These are phyloP conservation scores for Backusella westeae DNA, from an alignment of 192 early-diverging fungal genomes.

Conservation along the genomic window DNA sequence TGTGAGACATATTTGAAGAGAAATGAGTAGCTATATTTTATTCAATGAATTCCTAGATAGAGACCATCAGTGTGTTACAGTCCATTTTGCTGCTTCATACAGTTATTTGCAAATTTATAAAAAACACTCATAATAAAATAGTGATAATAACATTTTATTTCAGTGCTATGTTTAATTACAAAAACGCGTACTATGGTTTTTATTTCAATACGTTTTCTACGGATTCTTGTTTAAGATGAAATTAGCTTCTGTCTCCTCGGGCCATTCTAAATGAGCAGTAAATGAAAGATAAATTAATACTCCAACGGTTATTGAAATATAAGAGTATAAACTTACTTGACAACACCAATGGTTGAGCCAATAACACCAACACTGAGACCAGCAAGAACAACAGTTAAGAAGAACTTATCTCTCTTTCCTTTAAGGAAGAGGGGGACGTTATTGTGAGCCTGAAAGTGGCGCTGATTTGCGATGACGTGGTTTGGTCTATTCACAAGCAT, in stretches of 20 bases:
- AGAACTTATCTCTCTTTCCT: slow-evolving; percentile 27
- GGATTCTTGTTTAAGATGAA: background rate
- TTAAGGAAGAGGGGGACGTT: slow-evolving; percentile 27
- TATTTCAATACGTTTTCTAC: background rate
- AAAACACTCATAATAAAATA: background rate
- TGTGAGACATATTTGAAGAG: background rate
- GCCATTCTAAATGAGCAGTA: slow-evolving; percentile 12
- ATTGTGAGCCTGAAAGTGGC: slow-evolving; percentile 15
- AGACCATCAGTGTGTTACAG: background rate
- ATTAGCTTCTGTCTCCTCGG: slow-evolving; percentile 4
- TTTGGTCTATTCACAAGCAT: slow-evolving; percentile 21
- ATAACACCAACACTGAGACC: slow-evolving; percentile 20
- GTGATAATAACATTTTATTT: background rate
- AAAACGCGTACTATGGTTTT: background rate
- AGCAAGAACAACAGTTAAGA: slow-evolving; percentile 16
- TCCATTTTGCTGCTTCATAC: background rate
- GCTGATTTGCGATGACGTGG: slow-evolving; percentile 22
- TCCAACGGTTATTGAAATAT: background rate
- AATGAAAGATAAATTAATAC: background rate
- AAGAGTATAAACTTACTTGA: slow-evolving; percentile 8
- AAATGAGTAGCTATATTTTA: background rate
- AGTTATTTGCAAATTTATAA: background rate
- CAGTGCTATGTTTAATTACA: background rate
- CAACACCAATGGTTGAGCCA: slow-evolving; percentile 9
- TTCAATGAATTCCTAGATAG: background rate